A percentile compares a stretch with the other conserved stretches of the same genome.
Conservation (phyloP, 2,329 filamentous ascomycete genomes). For the Escovopsis sp. region DNA sequence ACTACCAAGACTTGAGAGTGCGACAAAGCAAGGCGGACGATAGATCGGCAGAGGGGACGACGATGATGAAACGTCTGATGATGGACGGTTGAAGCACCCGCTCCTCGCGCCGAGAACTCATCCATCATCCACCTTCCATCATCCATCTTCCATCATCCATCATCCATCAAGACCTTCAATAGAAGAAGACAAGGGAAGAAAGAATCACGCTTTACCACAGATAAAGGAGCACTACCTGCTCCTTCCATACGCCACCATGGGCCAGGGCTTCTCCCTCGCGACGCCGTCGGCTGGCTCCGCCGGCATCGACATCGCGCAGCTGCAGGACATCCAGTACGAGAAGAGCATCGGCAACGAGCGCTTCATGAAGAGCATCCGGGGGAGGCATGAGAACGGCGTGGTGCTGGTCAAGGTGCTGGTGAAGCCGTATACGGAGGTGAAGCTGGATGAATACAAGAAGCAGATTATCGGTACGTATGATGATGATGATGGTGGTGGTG, state of each 20-base stretch:
- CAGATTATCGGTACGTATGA: conserved; percentile 51
- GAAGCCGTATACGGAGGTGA: conserved; percentile 75
- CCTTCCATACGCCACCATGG: conserved; percentile 60
- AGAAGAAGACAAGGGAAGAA: too few relatives aligned
- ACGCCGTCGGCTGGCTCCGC: conserved; percentile 83
- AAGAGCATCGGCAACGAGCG: conserved; percentile 79
- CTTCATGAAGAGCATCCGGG: conserved; percentile 93
- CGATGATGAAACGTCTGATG: too few relatives aligned
- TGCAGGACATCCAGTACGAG: conserved; percentile 82
- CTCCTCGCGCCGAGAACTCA: too few relatives aligned
- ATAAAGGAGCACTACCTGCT: conserved; percentile 1
- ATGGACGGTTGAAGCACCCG: too few relatives aligned
- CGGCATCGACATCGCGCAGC: conserved; percentile 84
- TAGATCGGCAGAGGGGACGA: too few relatives aligned
- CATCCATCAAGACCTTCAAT: too few relatives aligned
- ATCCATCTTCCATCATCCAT: too few relatives aligned
- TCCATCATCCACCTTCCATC: too few relatives aligned
- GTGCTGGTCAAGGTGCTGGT: conserved; percentile 90
- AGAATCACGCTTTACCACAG: too few relatives aligned
- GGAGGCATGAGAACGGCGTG: conserved; percentile 75
- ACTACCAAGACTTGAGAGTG: too few relatives aligned
- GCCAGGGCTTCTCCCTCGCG: conserved; percentile 88
- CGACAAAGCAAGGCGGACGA: too few relatives aligned
- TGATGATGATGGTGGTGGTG: background rate
- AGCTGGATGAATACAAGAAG: conserved; percentile 63